Evolutionary conservation across 1,284 basidiomycete species (phyloP).

Genomic region (Microbotryum violaceum): DNA sequence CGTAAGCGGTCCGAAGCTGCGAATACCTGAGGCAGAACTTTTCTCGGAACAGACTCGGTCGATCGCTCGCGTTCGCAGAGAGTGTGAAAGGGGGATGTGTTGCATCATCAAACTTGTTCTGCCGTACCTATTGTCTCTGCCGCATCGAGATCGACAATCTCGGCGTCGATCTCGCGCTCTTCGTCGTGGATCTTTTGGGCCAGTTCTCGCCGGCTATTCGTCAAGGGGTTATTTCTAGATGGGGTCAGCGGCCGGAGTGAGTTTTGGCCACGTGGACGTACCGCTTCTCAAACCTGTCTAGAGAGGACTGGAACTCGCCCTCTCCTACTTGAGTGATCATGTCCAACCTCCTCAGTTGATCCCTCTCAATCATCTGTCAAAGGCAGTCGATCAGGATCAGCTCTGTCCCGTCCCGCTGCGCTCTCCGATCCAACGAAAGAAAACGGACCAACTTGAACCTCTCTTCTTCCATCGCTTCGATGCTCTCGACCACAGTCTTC

Average conservation of each 20-base stretch:
- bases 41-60: no score
- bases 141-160: slow-evolving; percentile 20
- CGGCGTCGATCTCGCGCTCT: slow-evolving; percentile 21
- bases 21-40: no score
- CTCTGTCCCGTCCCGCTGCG: no score
- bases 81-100: no score
- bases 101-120: no score
- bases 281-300: slow-evolving; percentile 12
- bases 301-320: slow-evolving; percentile 8
- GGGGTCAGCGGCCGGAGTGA: not conserved
- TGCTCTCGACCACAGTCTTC: slow-evolving; percentile 2
- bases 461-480: slow-evolving; percentile 19
- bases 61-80: no score
- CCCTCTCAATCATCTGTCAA: slow-evolving; percentile 22
- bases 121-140: not conserved
- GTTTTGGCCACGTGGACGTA: not conserved
- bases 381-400: not conserved
- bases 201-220: slow-evolving; percentile 7
- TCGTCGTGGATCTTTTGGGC: slow-evolving; percentile 18
- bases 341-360: slow-evolving; percentile 22
- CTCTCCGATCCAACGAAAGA: rapidly evolving
- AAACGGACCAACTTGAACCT: slow-evolving; percentile 18
- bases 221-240: not conserved
- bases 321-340: slow-evolving; percentile 6
- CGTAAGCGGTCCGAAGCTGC: no score